Evolutionary conservation across 176 grass and related monocot genomes (phyloP), one percentile per base, ranked within the genome.

Genomic region (Eleusine coracana): DNA sequence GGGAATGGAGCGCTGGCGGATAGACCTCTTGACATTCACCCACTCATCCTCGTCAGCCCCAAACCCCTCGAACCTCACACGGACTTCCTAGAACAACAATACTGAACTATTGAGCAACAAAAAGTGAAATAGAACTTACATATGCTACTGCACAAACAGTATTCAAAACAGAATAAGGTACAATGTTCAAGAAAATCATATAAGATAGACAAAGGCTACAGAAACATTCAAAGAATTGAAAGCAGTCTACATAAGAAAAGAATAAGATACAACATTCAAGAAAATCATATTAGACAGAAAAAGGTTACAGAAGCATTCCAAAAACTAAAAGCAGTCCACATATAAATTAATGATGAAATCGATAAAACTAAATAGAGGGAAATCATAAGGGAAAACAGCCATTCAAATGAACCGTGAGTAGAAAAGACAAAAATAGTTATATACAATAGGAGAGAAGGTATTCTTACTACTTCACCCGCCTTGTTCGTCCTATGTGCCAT

Each of bases 31-130:
- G 75, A 99, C 93, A 85, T 96, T 94, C 59, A 99, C 86, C 97
- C 97, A 99, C 85, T 99, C 97, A 90, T 99, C 97, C 40, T 99
- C 97, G 36, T 94, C 91, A 17, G 91, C 91, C 58, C 89, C 97
- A 71, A 92, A 99, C 27, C 97, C 97, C 40, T 89, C 74, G 38
- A 88, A 99, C 56, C 97, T 96, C 83, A 99, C 97, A 17, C 78
- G 83, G 21, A 99, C 97, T 89, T 99, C 97, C 97, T 99, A 83
- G 20, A 89, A 80, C 49, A 63, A 68, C 69, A 69, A 82, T 54
- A 31, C 3, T 38, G 34, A 69, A 78, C 85, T 38, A 63, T n/a
- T 20, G 17, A 55, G 28, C 46, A 68, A 79, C 20, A 80, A 59
- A 39, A 45, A 18, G 51, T 70, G 10, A 46, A 17, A 68, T 7